These are phyloP conservation scores for Pseudopyricularia javanii DNA, from an alignment of 2,329 filamentous ascomycete species.

Conservation along the genomic window DNA sequence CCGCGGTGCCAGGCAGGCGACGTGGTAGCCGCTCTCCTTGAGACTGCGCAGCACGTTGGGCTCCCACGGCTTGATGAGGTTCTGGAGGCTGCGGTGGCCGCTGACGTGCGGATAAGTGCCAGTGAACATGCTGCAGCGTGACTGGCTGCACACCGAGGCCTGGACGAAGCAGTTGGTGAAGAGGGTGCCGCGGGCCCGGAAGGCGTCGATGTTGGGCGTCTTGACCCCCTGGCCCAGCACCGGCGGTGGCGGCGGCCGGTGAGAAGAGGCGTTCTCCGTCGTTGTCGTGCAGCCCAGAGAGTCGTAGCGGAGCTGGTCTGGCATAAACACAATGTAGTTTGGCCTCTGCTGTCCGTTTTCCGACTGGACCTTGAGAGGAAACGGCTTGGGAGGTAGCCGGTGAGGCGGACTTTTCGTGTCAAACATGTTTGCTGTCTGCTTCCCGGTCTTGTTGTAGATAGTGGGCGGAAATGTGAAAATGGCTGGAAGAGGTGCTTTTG, in stretches of 20 bases:
- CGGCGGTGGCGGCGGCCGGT: neutral
- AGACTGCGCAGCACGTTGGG: constrained; percentile 30
- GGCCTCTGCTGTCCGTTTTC: constrained; percentile 12
- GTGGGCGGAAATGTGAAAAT: too few species aligned
- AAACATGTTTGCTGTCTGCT: neutral
- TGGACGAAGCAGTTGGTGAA: constrained; percentile 34
- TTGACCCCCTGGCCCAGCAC: constrained; percentile 9
- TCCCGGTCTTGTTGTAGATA: too few species aligned
- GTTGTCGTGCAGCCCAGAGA: constrained; percentile 22
- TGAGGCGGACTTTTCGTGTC: neutral
- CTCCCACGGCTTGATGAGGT: constrained; percentile 35
- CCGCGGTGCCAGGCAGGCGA: constrained; percentile 28
- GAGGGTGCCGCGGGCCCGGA: constrained; percentile 20
- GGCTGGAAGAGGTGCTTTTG: too few species aligned
- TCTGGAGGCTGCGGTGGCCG: constrained; percentile 31
- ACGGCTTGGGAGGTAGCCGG: constrained; percentile 9
- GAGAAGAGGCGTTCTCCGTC: constrained; percentile 1
- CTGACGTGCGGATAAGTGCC: constrained; percentile 31
- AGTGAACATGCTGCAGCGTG: constrained; percentile 32
- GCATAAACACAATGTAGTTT: constrained; percentile 31
- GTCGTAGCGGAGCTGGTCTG: constrained; percentile 32
- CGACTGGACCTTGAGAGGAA: constrained; percentile 11
- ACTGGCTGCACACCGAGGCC: constrained; percentile 32
- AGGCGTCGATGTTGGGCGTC: constrained; percentile 29
- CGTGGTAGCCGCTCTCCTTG: constrained; percentile 31